These are phyloP conservation scores for Austroboletus festivus DNA, from an alignment of 768 basidiomycete genomes.

Conservation along the genomic window DNA sequence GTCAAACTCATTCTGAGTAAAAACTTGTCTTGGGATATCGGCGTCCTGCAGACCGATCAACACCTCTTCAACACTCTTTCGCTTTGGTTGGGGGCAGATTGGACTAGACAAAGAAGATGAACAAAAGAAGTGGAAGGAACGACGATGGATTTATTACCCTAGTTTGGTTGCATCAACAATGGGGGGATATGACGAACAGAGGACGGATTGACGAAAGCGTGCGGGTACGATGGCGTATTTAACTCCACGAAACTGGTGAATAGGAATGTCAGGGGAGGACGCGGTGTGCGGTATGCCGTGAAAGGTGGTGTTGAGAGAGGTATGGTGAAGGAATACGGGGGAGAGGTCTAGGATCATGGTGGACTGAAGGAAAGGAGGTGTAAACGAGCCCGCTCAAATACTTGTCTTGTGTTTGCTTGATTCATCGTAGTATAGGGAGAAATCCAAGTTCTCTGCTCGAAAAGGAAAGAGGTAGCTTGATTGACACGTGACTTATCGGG, in stretches of 20 bases:
- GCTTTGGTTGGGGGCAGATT: constrained; percentile 66
- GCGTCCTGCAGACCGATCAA: constrained; percentile 56
- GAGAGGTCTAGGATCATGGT: constrained; percentile 30
- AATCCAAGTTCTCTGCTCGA: constrained; percentile 19
- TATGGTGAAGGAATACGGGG: constrained; percentile 44
- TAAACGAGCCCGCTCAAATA: constrained; percentile 2
- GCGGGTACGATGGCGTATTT: constrained; percentile 73
- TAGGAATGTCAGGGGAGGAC: constrained; percentile 50
- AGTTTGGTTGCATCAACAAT: constrained; percentile 60
- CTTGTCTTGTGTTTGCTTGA: constrained; percentile 20
- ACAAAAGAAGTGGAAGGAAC: neutral
- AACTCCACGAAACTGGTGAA: constrained; percentile 75
- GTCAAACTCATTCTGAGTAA: constrained; percentile 71
- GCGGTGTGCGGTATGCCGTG: constrained; percentile 58
- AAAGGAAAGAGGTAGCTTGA: constrained; percentile 21
- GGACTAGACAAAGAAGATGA: constrained; percentile 43
- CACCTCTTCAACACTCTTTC: constrained; percentile 52
- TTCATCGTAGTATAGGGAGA: constrained; percentile 22
- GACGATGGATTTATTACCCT: constrained; percentile 48
- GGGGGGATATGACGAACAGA: constrained; percentile 55
- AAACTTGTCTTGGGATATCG: constrained; percentile 49
- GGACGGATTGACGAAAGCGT: constrained; percentile 71
- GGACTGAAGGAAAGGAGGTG: constrained; percentile 1
- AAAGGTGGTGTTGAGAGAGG: constrained; percentile 60
- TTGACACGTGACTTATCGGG: constrained; percentile 28